These are phyloP conservation scores for Eimeria sp. DNA, from an alignment of 169 alveolate genomes.

Conservation along the genomic window DNA sequence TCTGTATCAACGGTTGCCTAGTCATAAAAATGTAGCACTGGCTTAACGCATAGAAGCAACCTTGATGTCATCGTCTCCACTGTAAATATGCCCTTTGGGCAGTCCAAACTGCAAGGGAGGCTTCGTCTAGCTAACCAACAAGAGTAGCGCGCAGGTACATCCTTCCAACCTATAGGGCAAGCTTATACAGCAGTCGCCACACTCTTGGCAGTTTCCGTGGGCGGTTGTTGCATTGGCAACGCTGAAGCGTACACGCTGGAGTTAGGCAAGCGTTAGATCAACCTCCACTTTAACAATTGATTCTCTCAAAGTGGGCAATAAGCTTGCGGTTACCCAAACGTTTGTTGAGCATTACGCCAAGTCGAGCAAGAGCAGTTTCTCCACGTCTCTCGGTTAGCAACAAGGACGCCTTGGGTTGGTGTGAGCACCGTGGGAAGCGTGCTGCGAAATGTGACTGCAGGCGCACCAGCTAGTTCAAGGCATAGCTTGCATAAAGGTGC, in stretches of 20 bases:
- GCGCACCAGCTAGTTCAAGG: not conserved
- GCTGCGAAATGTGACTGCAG: not conserved
- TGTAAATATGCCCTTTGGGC: not conserved
- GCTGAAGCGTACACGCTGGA: constrained; percentile 19
- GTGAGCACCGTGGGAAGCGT: not conserved
- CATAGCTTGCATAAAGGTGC: not conserved
- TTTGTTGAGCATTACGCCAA: not conserved
- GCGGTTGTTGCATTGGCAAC: not conserved
- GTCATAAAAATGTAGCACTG: not conserved
- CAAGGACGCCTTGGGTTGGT: not conserved
- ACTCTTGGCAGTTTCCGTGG: not conserved
- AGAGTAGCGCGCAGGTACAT: not conserved
- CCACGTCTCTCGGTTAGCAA: not conserved
- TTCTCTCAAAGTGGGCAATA: not conserved
- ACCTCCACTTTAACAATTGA: not conserved
- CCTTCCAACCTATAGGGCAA: not conserved
- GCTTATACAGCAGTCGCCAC: not conserved
- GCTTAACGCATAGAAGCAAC: not conserved
- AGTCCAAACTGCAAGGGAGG: not conserved
- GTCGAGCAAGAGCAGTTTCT: not conserved
- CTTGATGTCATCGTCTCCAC: too few species aligned
- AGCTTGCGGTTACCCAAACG: not conserved
- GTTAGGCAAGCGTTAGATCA: not conserved
- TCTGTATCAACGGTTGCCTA: not conserved
- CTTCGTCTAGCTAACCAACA: not conserved